Evolutionary conservation across 805 yeast genomes (phyloP).

Genomic region (Candida qinlingensis): DNA sequence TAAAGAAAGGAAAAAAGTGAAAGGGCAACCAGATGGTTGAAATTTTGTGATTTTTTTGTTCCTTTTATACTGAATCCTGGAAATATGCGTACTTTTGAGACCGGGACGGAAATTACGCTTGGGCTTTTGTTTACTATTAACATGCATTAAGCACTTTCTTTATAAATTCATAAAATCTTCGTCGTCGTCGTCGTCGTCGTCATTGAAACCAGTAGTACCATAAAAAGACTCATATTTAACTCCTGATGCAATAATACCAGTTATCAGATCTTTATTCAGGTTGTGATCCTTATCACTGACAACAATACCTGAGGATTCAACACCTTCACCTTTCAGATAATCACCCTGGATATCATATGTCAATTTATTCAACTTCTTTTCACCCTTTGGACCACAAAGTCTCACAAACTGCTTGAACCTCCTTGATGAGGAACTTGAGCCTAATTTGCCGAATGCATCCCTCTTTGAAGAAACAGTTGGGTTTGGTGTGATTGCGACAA

Average conservation of each 20-base stretch:
- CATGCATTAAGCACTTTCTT: background rate
- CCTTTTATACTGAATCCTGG: background rate
- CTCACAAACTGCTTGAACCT: slow-evolving; percentile 12
- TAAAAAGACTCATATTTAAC: background rate
- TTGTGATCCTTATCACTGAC: background rate
- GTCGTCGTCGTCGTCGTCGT: slow-evolving; percentile 18
- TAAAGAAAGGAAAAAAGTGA: slow-evolving; percentile 35
- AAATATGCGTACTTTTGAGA: background rate
- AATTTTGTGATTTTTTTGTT: background rate
- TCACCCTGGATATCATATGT: slow-evolving; percentile 2
- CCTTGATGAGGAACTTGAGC: slow-evolving; percentile 11
- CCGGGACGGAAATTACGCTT: background rate
- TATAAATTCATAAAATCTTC: slow-evolving; percentile 14
- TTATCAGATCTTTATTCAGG: background rate
- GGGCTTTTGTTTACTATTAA: background rate
- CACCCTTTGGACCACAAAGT: slow-evolving; percentile 6
- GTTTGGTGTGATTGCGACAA: slow-evolving; percentile 8
- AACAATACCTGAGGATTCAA: background rate
- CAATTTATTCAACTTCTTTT: slow-evolving; percentile 11
- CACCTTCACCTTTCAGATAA: background rate
- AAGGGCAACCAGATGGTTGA: background rate
- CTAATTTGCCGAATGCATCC: slow-evolving; percentile 9
- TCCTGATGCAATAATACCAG: background rate
- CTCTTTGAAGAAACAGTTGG: slow-evolving; percentile 13
- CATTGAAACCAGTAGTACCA: background rate